Percentiles rank a stretch among this genome's conserved stretches.
These are phyloP conservation scores for Leishmania lainsoni DNA, from an alignment of 208 protist species.

Conservation along the genomic window DNA sequence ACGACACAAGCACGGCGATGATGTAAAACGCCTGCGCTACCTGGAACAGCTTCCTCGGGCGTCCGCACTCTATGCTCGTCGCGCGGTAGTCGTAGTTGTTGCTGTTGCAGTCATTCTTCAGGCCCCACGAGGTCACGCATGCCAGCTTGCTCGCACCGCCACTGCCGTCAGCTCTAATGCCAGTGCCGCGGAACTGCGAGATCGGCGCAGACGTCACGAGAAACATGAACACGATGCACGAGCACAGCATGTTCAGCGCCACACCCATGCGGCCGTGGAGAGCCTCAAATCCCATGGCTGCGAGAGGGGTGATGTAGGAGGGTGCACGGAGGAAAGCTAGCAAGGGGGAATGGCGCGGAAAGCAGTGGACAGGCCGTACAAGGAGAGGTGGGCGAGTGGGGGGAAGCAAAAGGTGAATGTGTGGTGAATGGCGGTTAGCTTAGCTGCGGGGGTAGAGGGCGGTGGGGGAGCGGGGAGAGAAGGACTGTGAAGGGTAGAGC, in stretches of 20 bases:
- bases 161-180: constrained; percentile 5
- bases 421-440: background rate
- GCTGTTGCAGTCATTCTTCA: constrained; percentile 50
- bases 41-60: constrained; percentile 49
- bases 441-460: background rate
- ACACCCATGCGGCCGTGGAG: constrained; percentile 43
- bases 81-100: constrained; percentile 32
- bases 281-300: constrained; percentile 56
- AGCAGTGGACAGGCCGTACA: background rate
- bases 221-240: constrained; percentile 56
- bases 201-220: constrained; percentile 50
- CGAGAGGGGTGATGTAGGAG: constrained; percentile 13
- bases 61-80: constrained; percentile 14
- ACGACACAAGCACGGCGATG: constrained; percentile 50
- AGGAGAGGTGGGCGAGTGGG: constrained; percentile 1
- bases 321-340: background rate
- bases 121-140: constrained; percentile 59
- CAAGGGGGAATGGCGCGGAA: background rate
- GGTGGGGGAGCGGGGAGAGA: background rate
- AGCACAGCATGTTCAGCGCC: constrained; percentile 47
- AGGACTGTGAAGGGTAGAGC: background rate
- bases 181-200: constrained; percentile 57
- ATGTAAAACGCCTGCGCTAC: constrained; percentile 59
- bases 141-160: constrained; percentile 34
- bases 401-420: background rate